Conservation (phyloP, 768 basidiomycete species). For the Obba rivulosa region DNA sequence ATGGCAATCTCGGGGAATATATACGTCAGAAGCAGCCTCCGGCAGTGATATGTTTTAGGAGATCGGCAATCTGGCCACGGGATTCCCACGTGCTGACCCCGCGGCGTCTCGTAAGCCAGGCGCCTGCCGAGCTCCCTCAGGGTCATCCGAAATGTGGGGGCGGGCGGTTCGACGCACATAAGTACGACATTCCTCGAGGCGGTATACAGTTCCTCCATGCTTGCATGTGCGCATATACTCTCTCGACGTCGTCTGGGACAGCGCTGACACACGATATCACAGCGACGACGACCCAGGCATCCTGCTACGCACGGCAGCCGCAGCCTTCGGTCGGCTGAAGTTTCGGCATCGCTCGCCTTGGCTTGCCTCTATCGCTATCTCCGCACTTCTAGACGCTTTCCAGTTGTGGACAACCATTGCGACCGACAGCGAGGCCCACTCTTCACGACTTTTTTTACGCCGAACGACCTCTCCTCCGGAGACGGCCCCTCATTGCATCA, state of each 20-base stretch:
- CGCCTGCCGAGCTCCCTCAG: no score
- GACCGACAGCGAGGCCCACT: constrained; percentile 7
- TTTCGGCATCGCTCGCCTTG: neutral
- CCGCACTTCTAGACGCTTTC: neutral
- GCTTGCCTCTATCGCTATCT: constrained; percentile 1
- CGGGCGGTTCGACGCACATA: no score
- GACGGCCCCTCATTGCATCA: neutral
- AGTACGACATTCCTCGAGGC: no score
- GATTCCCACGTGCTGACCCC: no score
- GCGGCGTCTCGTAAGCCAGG: no score
- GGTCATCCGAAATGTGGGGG: no score
- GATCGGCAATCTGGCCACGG: no score
- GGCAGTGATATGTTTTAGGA: no score
- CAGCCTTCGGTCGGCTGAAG: neutral
- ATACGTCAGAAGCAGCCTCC: no score
- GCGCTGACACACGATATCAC: neutral
- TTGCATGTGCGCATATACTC: neutral
- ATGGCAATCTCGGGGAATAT: no score
- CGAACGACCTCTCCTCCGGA: neutral
- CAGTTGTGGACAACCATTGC: constrained; percentile 2
- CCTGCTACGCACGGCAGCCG: neutral
- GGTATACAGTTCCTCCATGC: neutral
- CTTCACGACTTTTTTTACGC: neutral
- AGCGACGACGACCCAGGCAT: neutral
- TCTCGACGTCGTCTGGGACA: constrained; percentile 1